These are phyloP conservation scores for Venturia aucupariae DNA, from an alignment of 2,329 filamentous ascomycete genomes.

Conservation along the genomic window DNA sequence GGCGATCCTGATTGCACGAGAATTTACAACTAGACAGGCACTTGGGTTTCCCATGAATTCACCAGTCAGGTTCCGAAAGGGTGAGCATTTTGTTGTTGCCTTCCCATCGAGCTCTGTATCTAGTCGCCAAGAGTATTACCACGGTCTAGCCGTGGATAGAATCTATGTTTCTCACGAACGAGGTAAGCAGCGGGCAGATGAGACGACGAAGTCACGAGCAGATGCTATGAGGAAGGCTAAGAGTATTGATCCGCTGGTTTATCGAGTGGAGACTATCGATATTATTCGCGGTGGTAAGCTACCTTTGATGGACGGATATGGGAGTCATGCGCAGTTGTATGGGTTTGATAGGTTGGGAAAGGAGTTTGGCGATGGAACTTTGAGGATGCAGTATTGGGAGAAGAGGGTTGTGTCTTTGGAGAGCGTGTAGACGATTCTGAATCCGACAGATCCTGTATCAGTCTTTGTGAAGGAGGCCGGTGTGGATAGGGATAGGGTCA, in stretches of 20 bases:
- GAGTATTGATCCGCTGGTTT: background rate
- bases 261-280: background rate
- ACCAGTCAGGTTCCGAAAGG: slow-evolving; percentile 4
- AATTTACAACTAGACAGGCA: background rate
- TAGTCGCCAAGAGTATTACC: background rate
- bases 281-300: background rate
- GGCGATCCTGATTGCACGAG: background rate
- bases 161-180: background rate
- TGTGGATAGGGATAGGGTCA: too few relatives aligned
- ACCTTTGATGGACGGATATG: background rate
- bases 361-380: background rate
- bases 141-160: background rate
- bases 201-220: background rate
- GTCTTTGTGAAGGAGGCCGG: too few relatives aligned
- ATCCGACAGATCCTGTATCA: background rate
- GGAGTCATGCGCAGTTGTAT: background rate
- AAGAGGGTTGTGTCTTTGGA: background rate
- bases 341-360: background rate
- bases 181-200: background rate
- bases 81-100: background rate
- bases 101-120: background rate
- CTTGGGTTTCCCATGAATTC: background rate
- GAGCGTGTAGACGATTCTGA: background rate
- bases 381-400: slow-evolving; percentile 6
- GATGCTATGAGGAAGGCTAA: background rate